Conservation (phyloP, 2,329 filamentous ascomycete genomes). For the Diplodia mutila region DNA sequence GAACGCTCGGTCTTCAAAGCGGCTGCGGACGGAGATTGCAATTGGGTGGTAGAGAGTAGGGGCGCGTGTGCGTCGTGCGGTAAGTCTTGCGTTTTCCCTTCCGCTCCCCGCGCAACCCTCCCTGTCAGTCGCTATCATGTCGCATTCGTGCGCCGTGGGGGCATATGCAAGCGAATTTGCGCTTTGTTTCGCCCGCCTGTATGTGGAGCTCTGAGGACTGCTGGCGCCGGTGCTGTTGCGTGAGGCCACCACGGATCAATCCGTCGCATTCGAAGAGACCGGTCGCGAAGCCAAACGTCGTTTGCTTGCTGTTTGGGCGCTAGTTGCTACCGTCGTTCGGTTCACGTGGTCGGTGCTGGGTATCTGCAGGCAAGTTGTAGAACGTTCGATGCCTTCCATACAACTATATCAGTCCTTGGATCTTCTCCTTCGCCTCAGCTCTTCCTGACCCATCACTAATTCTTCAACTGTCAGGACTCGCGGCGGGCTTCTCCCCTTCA, state of each 20-base stretch:
- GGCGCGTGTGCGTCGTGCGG: neutral
- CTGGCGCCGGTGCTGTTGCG: too few species aligned
- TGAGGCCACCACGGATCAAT: too few species aligned
- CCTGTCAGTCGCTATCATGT: neutral
- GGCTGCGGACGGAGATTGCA: neutral
- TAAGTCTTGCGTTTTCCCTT: neutral
- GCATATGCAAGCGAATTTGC: too few species aligned
- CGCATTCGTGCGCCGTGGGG: neutral
- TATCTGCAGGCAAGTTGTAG: conserved; percentile 13
- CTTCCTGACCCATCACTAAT: neutral
- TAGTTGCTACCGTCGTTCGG: neutral
- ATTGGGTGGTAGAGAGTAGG: neutral
- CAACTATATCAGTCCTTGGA: neutral
- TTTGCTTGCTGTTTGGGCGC: neutral
- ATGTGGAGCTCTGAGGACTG: too few species aligned
- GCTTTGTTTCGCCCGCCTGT: neutral
- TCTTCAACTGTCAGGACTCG: neutral
- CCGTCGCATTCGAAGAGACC: too few species aligned
- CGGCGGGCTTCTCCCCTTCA: neutral
- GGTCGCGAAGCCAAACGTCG: neutral
- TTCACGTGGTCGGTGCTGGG: neutral
- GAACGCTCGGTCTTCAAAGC: neutral
- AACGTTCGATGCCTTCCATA: conserved; percentile 1
- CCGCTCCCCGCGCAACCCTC: too few species aligned
- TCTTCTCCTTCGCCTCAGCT: neutral